Percentiles rank a stretch among this genome's conserved stretches.
Conservation (phyloP, 352 stramenopile species). For the Lagenidium giganteum region DNA sequence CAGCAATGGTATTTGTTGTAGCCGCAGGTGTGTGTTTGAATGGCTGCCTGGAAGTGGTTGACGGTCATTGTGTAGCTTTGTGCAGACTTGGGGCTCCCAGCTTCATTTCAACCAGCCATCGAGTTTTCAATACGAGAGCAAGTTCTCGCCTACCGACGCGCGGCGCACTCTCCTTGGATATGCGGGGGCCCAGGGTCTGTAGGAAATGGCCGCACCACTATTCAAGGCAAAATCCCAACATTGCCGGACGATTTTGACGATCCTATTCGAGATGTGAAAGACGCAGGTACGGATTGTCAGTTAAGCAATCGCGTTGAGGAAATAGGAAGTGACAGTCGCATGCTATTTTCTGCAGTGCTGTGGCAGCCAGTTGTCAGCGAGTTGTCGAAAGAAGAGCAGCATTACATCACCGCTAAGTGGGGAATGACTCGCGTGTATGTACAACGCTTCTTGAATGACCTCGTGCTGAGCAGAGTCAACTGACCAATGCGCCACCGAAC, state of each 20-base stretch:
- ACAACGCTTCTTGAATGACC: too few relatives aligned
- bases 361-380: slow-evolving; percentile 74
- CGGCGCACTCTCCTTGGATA: slow-evolving; percentile 31
- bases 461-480: too few relatives aligned
- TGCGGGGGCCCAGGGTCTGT: too few relatives aligned
- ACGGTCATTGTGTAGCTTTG: slow-evolving; percentile 26
- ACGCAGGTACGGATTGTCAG: slow-evolving; percentile 14
- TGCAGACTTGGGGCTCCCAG: slow-evolving; percentile 48
- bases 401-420: slow-evolving; percentile 55
- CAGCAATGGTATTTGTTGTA: slow-evolving; percentile 21
- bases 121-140: slow-evolving; percentile 75
- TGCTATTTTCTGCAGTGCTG: slow-evolving; percentile 31
- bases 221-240: too few relatives aligned
- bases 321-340: too few relatives aligned
- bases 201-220: too few relatives aligned
- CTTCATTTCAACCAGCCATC: slow-evolving; percentile 51
- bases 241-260: too few relatives aligned
- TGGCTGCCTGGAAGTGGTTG: neutral
- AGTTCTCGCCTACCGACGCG: slow-evolving; percentile 55
- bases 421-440: slow-evolving; percentile 30
- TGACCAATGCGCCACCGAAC: too few relatives aligned
- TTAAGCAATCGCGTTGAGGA: too few relatives aligned
- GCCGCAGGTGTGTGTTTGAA: neutral
- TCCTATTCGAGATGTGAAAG: slow-evolving; percentile 38
- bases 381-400: slow-evolving; percentile 56